These are phyloP conservation scores for Hypoxylon lienhwacheense DNA, from an alignment of 495 filamentous ascomycete species.

Conservation along the genomic window DNA sequence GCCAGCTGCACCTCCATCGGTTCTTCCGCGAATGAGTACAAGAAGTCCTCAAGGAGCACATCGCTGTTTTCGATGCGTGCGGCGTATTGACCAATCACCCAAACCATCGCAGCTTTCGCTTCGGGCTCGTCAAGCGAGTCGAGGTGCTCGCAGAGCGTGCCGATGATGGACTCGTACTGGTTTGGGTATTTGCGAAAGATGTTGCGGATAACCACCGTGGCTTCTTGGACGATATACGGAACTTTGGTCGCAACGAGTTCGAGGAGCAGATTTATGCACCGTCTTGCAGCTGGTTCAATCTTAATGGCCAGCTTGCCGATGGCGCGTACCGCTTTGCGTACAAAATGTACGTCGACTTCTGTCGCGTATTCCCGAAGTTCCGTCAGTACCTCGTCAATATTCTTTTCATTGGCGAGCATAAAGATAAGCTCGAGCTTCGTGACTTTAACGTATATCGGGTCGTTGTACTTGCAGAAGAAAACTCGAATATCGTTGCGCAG, in stretches of 20 bases:
- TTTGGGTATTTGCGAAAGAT: conserved; percentile 99
- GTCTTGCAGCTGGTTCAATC: conserved; percentile 88
- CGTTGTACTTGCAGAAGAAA: conserved; percentile 99
- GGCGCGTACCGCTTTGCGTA: conserved; percentile 94
- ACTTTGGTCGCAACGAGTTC: conserved; percentile 98
- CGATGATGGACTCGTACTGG: conserved; percentile 97
- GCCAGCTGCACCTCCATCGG: conserved; percentile 93
- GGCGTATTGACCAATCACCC: conserved; percentile 98
- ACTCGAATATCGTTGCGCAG: conserved; percentile 95
- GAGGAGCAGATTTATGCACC: conserved; percentile 89
- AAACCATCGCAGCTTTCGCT: conserved; percentile 98
- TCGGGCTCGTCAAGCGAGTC: conserved; percentile 99
- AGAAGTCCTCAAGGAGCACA: conserved; percentile 88
- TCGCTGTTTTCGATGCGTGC: conserved; percentile 96
- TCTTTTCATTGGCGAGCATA: conserved; percentile 95
- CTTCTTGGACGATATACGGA: conserved; percentile 99
- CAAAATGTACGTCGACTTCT: conserved; percentile 98
- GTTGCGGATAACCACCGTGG: conserved; percentile 98
- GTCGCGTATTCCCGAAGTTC: conserved; percentile 97
- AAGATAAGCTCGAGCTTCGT: conserved; percentile 99
- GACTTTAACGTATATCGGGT: conserved; percentile 99
- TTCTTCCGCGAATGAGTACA: conserved; percentile 91
- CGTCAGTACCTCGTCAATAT: conserved; percentile 93
- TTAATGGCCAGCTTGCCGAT: conserved; percentile 99
- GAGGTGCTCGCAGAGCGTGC: conserved; percentile 90